Base-by-base conservation (phyloP, 306 rosid species). In the Lupinus albus region DNA sequence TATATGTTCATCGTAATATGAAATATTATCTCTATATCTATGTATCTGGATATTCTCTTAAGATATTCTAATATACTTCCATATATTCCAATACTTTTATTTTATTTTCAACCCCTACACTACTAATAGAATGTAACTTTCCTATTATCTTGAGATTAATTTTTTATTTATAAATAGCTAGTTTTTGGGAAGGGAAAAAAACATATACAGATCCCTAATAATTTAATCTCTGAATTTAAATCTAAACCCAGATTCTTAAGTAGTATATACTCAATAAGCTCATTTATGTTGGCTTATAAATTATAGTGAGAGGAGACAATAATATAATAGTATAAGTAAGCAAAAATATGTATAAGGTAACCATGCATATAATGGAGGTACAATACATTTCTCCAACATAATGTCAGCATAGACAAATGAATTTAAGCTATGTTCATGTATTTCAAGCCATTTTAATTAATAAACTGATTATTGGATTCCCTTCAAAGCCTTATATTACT, bases 311-410 rank as follows among this genome's bases (percentile, higher is more conserved):
- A 44, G 60, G 2, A 0, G 39, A 20, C 14, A 25, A 64, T 8
- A 64, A 64, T 41, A 61, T 6, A 25, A 2, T 20, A 20, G 25
- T 20, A 20, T 20, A 20, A 55, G 18, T 55, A 55, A 28, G 61
- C 36, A 54, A 32, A 68, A 28, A 7, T 15, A 68, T 68, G 5
- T 25, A 21, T 13, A 7, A 49, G 68, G 39, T 4, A 30, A 28
- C n/a, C 10, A 58, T 58, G 16, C 55, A 21, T 67, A 53, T 38
- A 67, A 49, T 3, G 25, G 17, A 51, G 70, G 54, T 54, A 54
- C 18, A 68, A 73, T 84, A 57, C 89, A 87, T 80, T 74, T 79
- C 88, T 85, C 85, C 79, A 42, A 11, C 83, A 78, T 67, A 60
- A 14, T 51, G 68, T 55, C n/a, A 38, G 42, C 9, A 70, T 50